Conservation (phyloP, 2,329 filamentous ascomycete genomes). For the Zymoseptoria ardabiliae region DNA sequence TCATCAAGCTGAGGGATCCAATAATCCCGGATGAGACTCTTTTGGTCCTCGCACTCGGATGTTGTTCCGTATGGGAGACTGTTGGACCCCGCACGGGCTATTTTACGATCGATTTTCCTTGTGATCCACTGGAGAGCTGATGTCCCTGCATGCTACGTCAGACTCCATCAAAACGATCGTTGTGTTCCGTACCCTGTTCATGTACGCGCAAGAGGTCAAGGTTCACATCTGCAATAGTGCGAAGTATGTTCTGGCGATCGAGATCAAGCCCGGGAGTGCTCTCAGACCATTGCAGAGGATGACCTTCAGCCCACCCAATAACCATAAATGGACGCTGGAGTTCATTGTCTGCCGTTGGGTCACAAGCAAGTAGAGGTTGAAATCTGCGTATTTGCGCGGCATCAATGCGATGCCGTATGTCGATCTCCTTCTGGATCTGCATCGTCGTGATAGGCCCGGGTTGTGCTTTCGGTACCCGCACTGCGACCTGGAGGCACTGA, state of each 20-base stretch:
- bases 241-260: neutral
- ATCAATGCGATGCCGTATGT: neutral
- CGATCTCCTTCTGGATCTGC: neutral
- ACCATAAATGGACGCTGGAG: neutral
- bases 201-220: neutral
- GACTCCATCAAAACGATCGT: neutral
- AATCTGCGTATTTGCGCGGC: neutral
- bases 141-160: neutral
- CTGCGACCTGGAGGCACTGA: neutral
- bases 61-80: neutral
- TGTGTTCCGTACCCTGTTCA: neutral
- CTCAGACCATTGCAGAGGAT: neutral
- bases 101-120: neutral
- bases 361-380: neutral
- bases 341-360: neutral
- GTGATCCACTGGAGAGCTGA: neutral
- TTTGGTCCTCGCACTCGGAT: neutral
- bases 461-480: neutral
- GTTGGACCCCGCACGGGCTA: neutral
- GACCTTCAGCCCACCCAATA: neutral
- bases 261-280: neutral
- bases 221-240: neutral
- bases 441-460: neutral
- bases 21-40: neutral
- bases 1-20: neutral